Percentiles rank a stretch among this genome's conserved stretches.
Conservation (phyloP, 495 filamentous ascomycete genomes). For the Hypoxylon fuscum region DNA sequence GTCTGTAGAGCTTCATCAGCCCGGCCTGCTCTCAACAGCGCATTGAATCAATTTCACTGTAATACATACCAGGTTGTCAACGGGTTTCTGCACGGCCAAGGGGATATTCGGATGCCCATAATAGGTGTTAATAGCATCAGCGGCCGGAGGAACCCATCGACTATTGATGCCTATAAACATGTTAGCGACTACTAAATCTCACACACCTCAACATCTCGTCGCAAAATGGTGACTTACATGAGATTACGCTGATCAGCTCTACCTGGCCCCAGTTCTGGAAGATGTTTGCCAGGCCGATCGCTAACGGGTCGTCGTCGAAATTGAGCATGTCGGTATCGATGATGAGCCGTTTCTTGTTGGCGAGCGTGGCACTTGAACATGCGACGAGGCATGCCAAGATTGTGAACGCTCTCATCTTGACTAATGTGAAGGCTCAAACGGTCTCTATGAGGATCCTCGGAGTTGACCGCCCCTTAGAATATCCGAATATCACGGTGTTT, state of each 20-base stretch:
- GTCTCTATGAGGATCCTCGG: too few relatives aligned
- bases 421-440: neutral
- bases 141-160: conserved; percentile 42
- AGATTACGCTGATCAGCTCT: conserved; percentile 31
- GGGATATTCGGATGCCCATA: conserved; percentile 44
- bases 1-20: conserved; percentile 33
- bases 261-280: conserved; percentile 29
- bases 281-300: conserved; percentile 25
- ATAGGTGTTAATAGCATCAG: conserved; percentile 46
- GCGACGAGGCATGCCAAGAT: conserved; percentile 2
- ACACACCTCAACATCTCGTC: neutral
- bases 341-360: conserved; percentile 26
- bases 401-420: conserved; percentile 11
- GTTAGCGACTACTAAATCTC: neutral
- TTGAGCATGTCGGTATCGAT: conserved; percentile 32
- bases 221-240: conserved; percentile 9
- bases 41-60: neutral
- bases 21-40: too few relatives aligned
- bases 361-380: neutral
- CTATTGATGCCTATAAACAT: conserved; percentile 33
- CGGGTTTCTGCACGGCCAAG: conserved; percentile 42
- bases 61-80: conserved; percentile 39
- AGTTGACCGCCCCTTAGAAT: neutral
- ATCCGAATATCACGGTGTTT: too few relatives aligned
- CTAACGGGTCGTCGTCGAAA: conserved; percentile 30